Percentiles rank a stretch among this genome's conserved stretches.
Conservation (phyloP, 2,329 filamentous ascomycete species). For the Endoconidiophora polonica region DNA sequence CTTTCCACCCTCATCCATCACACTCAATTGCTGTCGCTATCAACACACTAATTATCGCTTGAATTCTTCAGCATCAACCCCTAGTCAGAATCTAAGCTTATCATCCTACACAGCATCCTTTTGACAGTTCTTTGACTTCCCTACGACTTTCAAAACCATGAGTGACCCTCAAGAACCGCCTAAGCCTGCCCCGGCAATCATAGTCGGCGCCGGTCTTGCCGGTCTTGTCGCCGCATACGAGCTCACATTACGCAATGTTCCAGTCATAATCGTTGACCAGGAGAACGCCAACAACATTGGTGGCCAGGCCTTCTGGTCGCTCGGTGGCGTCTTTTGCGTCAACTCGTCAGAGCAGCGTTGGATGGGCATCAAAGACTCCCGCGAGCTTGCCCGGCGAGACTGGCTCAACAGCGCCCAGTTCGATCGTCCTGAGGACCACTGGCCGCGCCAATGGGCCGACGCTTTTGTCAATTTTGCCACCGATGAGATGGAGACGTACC, state of each 20-base stretch:
- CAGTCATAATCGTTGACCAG: conserved; percentile 38
- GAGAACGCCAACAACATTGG: conserved; percentile 39
- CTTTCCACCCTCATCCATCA: too few species aligned
- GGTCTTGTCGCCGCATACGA: conserved; percentile 44
- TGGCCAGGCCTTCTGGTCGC: conserved; percentile 48
- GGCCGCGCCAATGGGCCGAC: conserved; percentile 45
- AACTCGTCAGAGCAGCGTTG: conserved; percentile 39
- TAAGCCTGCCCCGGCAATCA: conserved; percentile 28
- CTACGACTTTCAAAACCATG: too few species aligned
- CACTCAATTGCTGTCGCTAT: too few species aligned
- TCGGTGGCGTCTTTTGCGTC: conserved; percentile 44
- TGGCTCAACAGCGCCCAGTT: conserved; percentile 42
- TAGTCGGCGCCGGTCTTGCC: conserved; percentile 39
- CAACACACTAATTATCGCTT: too few species aligned
- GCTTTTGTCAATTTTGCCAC: conserved; percentile 46
- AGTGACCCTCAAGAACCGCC: background rate
- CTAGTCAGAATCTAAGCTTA: too few species aligned
- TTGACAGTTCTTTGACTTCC: too few species aligned
- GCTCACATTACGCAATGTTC: conserved; percentile 33
- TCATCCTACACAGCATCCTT: too few species aligned
- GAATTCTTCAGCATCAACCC: too few species aligned
- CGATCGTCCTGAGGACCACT: conserved; percentile 38
- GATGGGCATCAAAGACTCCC: conserved; percentile 40
- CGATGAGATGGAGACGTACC: conserved; percentile 40
- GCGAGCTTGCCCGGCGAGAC: conserved; percentile 39